phyloP scores from a whole-genome alignment of 805 yeast genomes.

The Cyberlindnera samutprakarnensis region DNA sequence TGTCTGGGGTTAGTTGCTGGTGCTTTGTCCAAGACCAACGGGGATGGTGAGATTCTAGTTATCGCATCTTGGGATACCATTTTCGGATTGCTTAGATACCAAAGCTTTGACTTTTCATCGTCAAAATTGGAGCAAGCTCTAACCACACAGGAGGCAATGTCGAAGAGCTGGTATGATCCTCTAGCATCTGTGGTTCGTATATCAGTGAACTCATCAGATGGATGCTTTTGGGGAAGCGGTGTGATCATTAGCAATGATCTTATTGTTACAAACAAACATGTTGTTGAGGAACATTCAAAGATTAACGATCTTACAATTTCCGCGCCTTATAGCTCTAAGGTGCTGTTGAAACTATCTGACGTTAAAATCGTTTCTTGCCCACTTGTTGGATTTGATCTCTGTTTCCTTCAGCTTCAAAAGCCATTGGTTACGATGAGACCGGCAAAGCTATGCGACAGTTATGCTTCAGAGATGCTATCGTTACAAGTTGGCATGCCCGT shows the following conservation, averaged over 20 bases:
- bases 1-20: conserved; percentile 19
- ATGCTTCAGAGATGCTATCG: conserved; percentile 2
- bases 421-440: conserved; percentile 7
- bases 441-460: conserved; percentile 6
- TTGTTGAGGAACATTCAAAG: conserved; percentile 11
- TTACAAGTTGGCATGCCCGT: conserved; percentile 13
- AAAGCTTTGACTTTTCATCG: neutral
- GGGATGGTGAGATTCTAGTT: conserved; percentile 21
- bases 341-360: conserved; percentile 6
- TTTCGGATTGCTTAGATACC: conserved; percentile 7
- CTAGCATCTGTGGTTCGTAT: conserved; percentile 18
- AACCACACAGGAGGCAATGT: neutral
- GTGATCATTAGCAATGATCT: conserved; percentile 10
- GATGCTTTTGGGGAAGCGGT: conserved; percentile 25
- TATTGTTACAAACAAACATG: conserved; percentile 22
- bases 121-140: neutral
- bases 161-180: conserved; percentile 5
- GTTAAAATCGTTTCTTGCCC: conserved; percentile 11
- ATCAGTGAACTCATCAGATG: conserved; percentile 11
- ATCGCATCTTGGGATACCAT: conserved; percentile 21
- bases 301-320: conserved; percentile 9
- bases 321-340: conserved; percentile 5
- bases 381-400: conserved; percentile 20
- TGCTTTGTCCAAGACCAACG: conserved; percentile 16
- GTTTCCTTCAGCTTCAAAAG: conserved; percentile 14